These are phyloP conservation scores for Aspergillus sparsus DNA, from an alignment of 495 filamentous ascomycete species.

Conservation along the genomic window DNA sequence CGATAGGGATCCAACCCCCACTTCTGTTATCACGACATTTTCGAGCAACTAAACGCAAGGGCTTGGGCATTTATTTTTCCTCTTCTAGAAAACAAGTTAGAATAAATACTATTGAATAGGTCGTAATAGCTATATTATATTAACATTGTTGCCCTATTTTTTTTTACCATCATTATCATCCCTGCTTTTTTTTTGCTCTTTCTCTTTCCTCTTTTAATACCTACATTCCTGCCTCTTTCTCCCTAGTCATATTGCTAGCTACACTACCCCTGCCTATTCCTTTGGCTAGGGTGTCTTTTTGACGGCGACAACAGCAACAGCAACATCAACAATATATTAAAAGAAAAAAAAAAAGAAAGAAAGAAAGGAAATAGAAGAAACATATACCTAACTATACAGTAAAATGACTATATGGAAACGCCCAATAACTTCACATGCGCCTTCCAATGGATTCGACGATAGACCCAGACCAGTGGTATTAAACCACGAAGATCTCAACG, in stretches of 20 bases:
- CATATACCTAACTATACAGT: too few relatives aligned
- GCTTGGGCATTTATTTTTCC: neutral
- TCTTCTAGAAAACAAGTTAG: neutral
- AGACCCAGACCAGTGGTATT: neutral
- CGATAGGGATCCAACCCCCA: constrained; percentile 6
- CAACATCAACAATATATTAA: too few relatives aligned
- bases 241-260: neutral
- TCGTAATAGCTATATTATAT: too few relatives aligned
- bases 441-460: constrained; percentile 15
- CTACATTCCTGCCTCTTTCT: constrained; percentile 2
- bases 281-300: too few relatives aligned
- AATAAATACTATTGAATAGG: too few relatives aligned
- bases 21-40: constrained; percentile 37
- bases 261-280: too few relatives aligned
- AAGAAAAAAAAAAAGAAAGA: too few relatives aligned
- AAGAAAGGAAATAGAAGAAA: too few relatives aligned
- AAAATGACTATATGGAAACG: constrained; percentile 9
- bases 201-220: neutral
- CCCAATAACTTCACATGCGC: constrained; percentile 15
- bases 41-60: constrained; percentile 28
- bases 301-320: too few relatives aligned
- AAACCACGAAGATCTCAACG: constrained; percentile 12
- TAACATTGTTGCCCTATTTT: too few relatives aligned
- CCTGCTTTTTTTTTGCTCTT: constrained; percentile 9
- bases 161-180: constrained; percentile 1